Conservation (phyloP, 2,329 filamentous ascomycete genomes). For the Cladosporium sp. region DNA sequence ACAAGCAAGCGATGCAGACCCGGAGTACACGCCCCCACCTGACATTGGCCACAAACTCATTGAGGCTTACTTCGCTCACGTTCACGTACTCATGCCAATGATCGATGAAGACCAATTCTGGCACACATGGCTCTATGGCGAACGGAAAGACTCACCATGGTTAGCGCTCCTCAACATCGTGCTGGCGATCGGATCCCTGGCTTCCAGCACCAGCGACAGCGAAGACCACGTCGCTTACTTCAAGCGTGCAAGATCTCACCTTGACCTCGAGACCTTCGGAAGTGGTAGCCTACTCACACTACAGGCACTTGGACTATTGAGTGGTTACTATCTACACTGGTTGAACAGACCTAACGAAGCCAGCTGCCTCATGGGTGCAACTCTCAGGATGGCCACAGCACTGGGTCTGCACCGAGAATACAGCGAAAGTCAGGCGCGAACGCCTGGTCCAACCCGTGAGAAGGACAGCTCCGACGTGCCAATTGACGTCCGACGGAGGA, state of each 20-base stretch:
- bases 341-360: slow-evolving; percentile 39
- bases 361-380: slow-evolving; percentile 38
- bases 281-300: slow-evolving; percentile 36
- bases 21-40: slow-evolving; percentile 31
- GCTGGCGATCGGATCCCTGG: slow-evolving; percentile 35
- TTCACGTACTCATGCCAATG: slow-evolving; percentile 40
- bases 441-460: slow-evolving; percentile 33
- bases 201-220: slow-evolving; percentile 32
- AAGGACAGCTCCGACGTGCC: slow-evolving; percentile 52
- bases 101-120: slow-evolving; percentile 39
- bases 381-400: slow-evolving; percentile 37
- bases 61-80: slow-evolving; percentile 37
- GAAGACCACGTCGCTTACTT: slow-evolving; percentile 36
- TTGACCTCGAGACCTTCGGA: slow-evolving; percentile 35
- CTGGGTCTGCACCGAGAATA: slow-evolving; percentile 39
- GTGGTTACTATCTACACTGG: slow-evolving; percentile 40
- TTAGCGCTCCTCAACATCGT: slow-evolving; percentile 38
- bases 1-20: slow-evolving; percentile 26
- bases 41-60: slow-evolving; percentile 35
- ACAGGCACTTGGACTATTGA: slow-evolving; percentile 36
- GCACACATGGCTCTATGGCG: slow-evolving; percentile 35
- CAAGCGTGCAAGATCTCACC: slow-evolving; percentile 35
- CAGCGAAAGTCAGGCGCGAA: slow-evolving; percentile 43
- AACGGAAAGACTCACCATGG: slow-evolving; percentile 36
- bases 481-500: slow-evolving; percentile 64